A percentile compares a stretch with the other conserved stretches of the same genome.
Conservation (phyloP, 2,329 filamentous ascomycete species). For the Epichloe sylvatica region DNA sequence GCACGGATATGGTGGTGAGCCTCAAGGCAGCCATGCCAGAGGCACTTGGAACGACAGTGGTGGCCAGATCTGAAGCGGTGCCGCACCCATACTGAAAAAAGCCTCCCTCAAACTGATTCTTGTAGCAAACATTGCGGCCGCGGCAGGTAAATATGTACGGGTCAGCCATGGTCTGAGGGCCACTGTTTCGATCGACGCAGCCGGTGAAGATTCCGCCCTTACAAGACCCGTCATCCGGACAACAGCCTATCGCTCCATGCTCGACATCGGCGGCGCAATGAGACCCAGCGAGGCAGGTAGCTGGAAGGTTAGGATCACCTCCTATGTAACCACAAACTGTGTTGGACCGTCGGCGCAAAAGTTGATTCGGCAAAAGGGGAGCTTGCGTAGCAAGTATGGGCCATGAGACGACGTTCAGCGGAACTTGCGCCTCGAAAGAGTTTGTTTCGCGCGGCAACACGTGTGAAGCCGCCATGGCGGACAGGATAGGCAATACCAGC, state of each 20-base stretch:
- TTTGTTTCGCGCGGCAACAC: conserved; percentile 28
- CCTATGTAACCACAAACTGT: conserved; percentile 46
- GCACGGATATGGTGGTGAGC: conserved; percentile 26
- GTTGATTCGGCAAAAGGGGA: conserved; percentile 22
- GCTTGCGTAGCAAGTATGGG: conserved; percentile 20
- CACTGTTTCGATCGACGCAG: conserved; percentile 39
- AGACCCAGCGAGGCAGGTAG: conserved; percentile 43
- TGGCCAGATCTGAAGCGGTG: conserved; percentile 30
- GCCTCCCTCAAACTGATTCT: conserved; percentile 40
- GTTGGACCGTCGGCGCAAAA: conserved; percentile 31
- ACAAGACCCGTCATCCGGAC: conserved; percentile 37
- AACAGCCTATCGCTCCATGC: conserved; percentile 40
- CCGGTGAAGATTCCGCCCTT: conserved; percentile 42
- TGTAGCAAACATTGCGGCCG: conserved; percentile 39
- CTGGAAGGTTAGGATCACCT: conserved; percentile 36
- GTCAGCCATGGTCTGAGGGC: conserved; percentile 35
- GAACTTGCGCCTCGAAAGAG: conserved; percentile 19
- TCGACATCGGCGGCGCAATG: conserved; percentile 41
- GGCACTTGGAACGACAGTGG: conserved; percentile 33
- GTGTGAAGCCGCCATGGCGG: conserved; percentile 21
- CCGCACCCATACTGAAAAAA: conserved; percentile 46
- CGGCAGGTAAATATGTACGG: conserved; percentile 43
- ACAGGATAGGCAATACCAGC: conserved; percentile 21
- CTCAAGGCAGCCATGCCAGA: conserved; percentile 23
- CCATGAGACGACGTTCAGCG: conserved; percentile 25